Evolutionary conservation across 139 green algal species (phyloP).

Genomic region (Deuterostichococcus epilithicus): DNA sequence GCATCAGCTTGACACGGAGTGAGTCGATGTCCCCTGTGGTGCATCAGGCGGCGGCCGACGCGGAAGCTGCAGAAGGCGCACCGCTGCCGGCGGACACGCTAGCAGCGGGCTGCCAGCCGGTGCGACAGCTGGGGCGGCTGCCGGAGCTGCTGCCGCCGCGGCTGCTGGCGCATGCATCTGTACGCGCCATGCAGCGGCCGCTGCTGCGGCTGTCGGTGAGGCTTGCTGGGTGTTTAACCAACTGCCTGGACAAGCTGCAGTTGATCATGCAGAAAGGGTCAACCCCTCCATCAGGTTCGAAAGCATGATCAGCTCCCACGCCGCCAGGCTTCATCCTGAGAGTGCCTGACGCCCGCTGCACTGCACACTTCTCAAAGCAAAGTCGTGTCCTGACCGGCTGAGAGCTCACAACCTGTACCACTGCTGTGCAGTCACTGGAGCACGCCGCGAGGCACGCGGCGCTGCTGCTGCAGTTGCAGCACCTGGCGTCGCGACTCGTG

Average conservation of each 20-base stretch:
- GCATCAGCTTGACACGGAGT: neutral
- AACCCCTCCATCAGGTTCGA: no score
- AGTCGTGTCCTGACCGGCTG: no score
- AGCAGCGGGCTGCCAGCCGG: slow-evolving; percentile 27
- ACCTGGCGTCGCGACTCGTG: neutral
- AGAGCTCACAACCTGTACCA: no score
- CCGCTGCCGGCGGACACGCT: slow-evolving; percentile 7
- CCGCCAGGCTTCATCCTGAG: no score
- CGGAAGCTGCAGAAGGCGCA: slow-evolving; percentile 15
- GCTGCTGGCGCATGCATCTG: slow-evolving; percentile 17
- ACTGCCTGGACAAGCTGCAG: neutral
- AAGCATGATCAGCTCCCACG: no score
- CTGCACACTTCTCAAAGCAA: no score
- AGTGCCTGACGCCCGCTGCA: no score
- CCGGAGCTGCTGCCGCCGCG: slow-evolving; percentile 24
- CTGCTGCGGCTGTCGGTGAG: slow-evolving; percentile 37
- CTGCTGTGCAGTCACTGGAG: neutral
- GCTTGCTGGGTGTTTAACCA: neutral
- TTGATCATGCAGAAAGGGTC: no score
- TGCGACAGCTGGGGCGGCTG: slow-evolving; percentile 22
- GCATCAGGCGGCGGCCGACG: slow-evolving; percentile 9
- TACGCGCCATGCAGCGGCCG: slow-evolving; percentile 39
- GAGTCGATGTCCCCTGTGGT: neutral
- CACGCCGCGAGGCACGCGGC: neutral
- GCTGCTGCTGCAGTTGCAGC: slow-evolving; percentile 1